These are phyloP conservation scores for Saksenaea vasiformis DNA, from an alignment of 371 early-diverging fungal genomes.

Conservation along the genomic window DNA sequence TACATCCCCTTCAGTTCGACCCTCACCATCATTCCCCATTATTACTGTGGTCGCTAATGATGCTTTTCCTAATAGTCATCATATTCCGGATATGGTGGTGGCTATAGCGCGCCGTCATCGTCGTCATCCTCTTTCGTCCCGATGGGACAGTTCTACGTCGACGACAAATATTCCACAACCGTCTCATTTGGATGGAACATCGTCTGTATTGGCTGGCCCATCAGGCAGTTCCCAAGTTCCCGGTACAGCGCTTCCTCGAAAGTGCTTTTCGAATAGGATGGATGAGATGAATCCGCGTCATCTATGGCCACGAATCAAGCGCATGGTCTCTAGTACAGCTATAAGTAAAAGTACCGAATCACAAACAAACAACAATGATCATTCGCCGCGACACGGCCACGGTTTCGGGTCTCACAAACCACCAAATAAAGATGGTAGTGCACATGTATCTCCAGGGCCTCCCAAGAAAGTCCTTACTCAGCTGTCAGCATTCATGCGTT, in stretches of 20 bases:
- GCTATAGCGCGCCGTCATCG: slow-evolving; percentile 6
- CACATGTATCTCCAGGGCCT: background rate
- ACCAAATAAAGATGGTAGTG: background rate
- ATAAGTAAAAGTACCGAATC: background rate
- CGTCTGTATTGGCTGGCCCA: background rate
- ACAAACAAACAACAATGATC: background rate
- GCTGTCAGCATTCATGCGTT: slow-evolving; percentile 15
- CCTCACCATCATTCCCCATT: slow-evolving; percentile 27
- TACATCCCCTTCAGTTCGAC: slow-evolving; percentile 33
- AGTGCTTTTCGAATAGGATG: background rate
- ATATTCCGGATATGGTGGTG: slow-evolving; percentile 27
- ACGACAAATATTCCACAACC: background rate
- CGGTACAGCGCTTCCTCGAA: background rate
- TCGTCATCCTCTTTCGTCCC: slow-evolving; percentile 2
- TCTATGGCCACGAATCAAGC: slow-evolving; percentile 38
- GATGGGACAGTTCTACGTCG: background rate
- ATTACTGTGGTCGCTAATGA: slow-evolving; percentile 40
- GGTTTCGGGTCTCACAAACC: background rate
- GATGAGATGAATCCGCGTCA: slow-evolving; percentile 1
- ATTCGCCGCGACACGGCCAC: background rate
- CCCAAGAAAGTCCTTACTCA: slow-evolving; percentile 10
- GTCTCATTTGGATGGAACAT: background rate
- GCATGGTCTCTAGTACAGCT: slow-evolving; percentile 17
- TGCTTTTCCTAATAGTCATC: slow-evolving; percentile 17
- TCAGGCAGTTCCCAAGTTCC: background rate